phyloP scores from a whole-genome alignment of 495 filamentous ascomycete genomes.

The Astrothelium macrocarpum region DNA sequence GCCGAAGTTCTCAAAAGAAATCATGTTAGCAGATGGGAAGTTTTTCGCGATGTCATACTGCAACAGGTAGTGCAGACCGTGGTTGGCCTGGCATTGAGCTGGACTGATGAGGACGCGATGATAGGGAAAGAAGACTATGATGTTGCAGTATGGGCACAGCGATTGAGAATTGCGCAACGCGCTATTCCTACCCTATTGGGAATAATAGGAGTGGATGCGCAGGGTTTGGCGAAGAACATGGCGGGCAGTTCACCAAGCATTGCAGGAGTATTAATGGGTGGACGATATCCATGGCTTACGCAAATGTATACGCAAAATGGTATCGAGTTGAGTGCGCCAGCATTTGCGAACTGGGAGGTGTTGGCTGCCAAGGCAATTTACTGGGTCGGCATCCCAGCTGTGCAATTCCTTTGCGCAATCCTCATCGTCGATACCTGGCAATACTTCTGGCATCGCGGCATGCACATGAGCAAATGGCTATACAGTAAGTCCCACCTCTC shows the following conservation, averaged over 20 bases:
- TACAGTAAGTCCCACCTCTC: constrained; percentile 59
- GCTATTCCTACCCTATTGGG: constrained; percentile 51
- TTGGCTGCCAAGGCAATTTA: constrained; percentile 64
- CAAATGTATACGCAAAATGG: constrained; percentile 20
- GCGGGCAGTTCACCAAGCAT: constrained; percentile 47
- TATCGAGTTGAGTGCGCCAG: constrained; percentile 21
- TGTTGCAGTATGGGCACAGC: constrained; percentile 68
- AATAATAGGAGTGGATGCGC: constrained; percentile 32
- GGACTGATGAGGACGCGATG: constrained; percentile 55
- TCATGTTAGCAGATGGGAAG: constrained; percentile 70
- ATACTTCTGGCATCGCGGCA: constrained; percentile 87
- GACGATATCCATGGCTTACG: constrained; percentile 54
- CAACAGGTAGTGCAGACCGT: constrained; percentile 82
- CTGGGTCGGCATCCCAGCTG: constrained; percentile 60
- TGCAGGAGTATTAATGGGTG: constrained; percentile 60
- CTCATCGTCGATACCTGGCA: constrained; percentile 86
- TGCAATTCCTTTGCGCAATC: constrained; percentile 66
- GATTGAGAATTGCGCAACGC: constrained; percentile 60
- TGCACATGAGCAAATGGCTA: constrained; percentile 93
- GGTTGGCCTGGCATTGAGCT: constrained; percentile 49
- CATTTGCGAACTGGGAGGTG: constrained; percentile 66
- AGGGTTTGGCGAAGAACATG: constrained; percentile 32
- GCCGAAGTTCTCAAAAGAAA: constrained; percentile 80
- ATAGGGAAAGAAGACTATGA: constrained; percentile 72
- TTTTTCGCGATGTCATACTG: constrained; percentile 74